Evolutionary conservation across 108 stramenopile species (phyloP), one percentile per base, ranked within the genome.

Genomic region (Cyclotella cryptica): DNA sequence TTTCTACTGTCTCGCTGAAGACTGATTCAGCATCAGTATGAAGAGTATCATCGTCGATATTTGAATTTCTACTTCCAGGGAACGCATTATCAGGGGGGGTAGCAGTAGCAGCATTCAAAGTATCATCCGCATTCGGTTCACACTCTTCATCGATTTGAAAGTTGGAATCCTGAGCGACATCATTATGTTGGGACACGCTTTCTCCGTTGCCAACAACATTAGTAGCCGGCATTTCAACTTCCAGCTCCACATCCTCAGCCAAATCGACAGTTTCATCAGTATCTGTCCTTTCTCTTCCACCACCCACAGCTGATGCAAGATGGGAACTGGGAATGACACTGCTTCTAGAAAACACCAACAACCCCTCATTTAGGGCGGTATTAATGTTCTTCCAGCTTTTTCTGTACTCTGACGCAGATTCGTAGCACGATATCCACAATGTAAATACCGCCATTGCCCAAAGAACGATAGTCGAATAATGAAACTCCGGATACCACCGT

Each of bases 401-500:
- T 72, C 86, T 87, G 71, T 92, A 92, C 54, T 90, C 92, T 24
- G 40, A 62, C 39, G 93, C 89, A 27, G 81, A 81, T 40, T 61
- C 49, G 52, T 84, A 89, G 12, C 89, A 64, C 14, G 92, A 89
- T n/a, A 90, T 19, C 55, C 86, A 81, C 10, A 88, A 69, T 12
- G 93, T 86, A 43, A 85, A 79, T 0, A 91, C 89, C 11, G 91
- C 93, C 73, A 93, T 75, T 10, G 81, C 49, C 89, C 90, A 93
- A 49, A 96, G 86, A 27, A 96, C 26, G 15, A 91, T 53, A 3
- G 79, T 24, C 9, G 87, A 84, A 15, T 69, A 30, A 72, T 96
- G 93, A 77, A 86, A 87, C 12, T 45, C 17, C 2, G 93, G 90
- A 47, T 74, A 68, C 76, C 78, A 86, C 28, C 91, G 64, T 40